A percentile compares a stretch with the other conserved stretches of the same genome.
These are phyloP conservation scores for Coccomyxa subellipsoidea DNA, from an alignment of 163 green algal genomes.

Conservation along the genomic window DNA sequence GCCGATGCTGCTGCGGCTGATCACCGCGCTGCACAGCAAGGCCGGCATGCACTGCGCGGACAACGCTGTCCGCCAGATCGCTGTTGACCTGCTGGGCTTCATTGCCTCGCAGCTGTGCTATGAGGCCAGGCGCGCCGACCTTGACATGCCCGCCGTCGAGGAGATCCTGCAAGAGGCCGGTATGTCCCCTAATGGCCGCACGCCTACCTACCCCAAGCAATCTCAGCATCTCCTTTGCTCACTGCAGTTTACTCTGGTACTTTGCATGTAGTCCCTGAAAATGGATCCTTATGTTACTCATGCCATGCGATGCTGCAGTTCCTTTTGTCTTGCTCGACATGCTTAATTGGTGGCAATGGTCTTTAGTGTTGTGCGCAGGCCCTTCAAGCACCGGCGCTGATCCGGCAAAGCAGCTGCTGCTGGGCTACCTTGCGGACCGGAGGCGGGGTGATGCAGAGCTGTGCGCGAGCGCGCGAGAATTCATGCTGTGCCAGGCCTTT, in stretches of 20 bases:
- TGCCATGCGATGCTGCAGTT: too few species aligned
- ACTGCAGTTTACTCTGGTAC: too few species aligned
- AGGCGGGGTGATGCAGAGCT: not conserved
- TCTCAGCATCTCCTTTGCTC: too few species aligned
- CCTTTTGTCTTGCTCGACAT: too few species aligned
- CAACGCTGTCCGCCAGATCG: conserved; percentile 44
- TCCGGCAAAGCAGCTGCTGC: conserved; percentile 15
- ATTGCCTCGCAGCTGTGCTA: conserved; percentile 46
- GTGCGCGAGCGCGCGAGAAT: not conserved
- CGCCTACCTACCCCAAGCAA: too few species aligned
- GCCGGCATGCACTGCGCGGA: conserved; percentile 53
- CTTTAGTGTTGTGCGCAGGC: not conserved
- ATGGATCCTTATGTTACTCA: too few species aligned
- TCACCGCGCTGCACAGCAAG: conserved; percentile 35
- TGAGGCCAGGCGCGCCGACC: conserved; percentile 3
- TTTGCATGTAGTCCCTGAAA: too few species aligned
- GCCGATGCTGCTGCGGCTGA: conserved; percentile 61
- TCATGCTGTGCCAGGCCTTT: conserved; percentile 13
- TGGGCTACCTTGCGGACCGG: conserved; percentile 30
- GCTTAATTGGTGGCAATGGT: not conserved
- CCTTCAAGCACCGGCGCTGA: not conserved
- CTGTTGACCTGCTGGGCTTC: conserved; percentile 63
- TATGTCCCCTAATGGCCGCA: too few species aligned
- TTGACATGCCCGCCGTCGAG: not conserved
- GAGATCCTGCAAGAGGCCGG: not conserved